These are phyloP conservation scores for Kondoa subrosea DNA, from an alignment of 768 basidiomycete species.

Conservation along the genomic window DNA sequence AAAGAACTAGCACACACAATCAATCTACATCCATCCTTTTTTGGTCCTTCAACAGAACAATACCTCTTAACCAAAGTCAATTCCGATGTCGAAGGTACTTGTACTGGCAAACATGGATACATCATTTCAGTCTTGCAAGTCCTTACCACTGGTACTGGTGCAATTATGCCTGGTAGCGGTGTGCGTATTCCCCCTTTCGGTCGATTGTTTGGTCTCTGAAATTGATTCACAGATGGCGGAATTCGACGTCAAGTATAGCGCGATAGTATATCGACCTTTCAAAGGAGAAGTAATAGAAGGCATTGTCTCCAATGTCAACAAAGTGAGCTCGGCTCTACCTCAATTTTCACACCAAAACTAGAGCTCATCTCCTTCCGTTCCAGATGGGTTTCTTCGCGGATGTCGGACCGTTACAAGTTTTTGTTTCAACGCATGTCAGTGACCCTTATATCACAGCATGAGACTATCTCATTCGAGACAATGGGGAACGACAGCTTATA, in stretches of 20 bases:
- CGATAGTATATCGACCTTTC: constrained; percentile 99
- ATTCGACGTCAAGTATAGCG: constrained; percentile 82
- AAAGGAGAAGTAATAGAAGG: constrained; percentile 97
- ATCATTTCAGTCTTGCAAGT: constrained; percentile 57
- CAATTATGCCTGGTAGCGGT: constrained; percentile 23
- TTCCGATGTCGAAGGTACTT: constrained; percentile 91
- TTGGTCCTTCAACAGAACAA: constrained; percentile 84
- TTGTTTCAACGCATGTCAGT: constrained; percentile 84
- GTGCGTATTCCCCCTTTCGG: background rate
- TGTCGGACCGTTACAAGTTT: constrained; percentile 81
- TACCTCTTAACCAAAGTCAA: constrained; percentile 86
- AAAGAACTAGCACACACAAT: constrained; percentile 97
- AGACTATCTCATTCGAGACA: constrained; percentile 24
- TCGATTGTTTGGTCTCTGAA: constrained; percentile 29
- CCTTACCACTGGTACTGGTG: constrained; percentile 14
- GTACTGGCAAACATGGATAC: constrained; percentile 85
- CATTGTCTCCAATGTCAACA: constrained; percentile 84
- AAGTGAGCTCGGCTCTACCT: constrained; percentile 41
- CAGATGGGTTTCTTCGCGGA: constrained; percentile 99
- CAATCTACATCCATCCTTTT: constrained; percentile 92
- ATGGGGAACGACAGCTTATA: constrained; percentile 47
- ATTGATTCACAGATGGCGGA: constrained; percentile 53
- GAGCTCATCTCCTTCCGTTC: background rate
- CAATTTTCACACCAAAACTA: background rate
- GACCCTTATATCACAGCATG: constrained; percentile 3